Conservation (phyloP, 2,329 filamentous ascomycete genomes). For the Sporothrix luriei region DNA sequence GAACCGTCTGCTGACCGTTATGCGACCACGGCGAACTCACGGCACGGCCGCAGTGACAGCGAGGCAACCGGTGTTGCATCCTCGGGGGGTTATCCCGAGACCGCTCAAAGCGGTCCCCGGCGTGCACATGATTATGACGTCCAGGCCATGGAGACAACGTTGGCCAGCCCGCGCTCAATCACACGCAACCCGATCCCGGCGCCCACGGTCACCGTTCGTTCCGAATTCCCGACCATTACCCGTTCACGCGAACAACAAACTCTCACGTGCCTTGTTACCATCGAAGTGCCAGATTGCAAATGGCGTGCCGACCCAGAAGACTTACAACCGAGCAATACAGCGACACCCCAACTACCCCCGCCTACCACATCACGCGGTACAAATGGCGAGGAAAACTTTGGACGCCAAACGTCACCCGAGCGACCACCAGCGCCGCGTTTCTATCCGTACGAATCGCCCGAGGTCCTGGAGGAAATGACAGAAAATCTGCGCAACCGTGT, state of each 20-base stretch:
- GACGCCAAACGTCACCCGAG: constrained; percentile 62
- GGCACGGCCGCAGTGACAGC: constrained; percentile 77
- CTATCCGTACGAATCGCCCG: constrained; percentile 72
- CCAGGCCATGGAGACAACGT: constrained; percentile 89
- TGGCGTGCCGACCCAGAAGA: constrained; percentile 88
- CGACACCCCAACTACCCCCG: constrained; percentile 46
- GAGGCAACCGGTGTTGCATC: constrained; percentile 73
- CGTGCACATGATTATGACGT: constrained; percentile 92
- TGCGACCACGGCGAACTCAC: constrained; percentile 43
- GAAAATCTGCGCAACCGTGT: constrained; percentile 84
- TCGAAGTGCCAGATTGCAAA: constrained; percentile 90
- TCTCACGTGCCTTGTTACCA: constrained; percentile 87
- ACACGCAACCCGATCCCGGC: constrained; percentile 85
- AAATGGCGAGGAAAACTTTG: constrained; percentile 57
- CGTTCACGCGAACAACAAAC: constrained; percentile 92
- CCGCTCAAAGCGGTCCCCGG: constrained; percentile 66
- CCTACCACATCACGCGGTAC: constrained; percentile 33
- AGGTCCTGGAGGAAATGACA: constrained; percentile 80
- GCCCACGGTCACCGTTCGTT: constrained; percentile 89
- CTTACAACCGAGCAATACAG: constrained; percentile 56
- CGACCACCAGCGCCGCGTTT: constrained; percentile 61
- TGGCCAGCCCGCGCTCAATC: constrained; percentile 71
- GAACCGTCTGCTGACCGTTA: constrained; percentile 54
- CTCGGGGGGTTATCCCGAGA: constrained; percentile 78
- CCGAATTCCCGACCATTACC: constrained; percentile 93